Percentiles rank a stretch among this genome's conserved stretches.
Evolutionary conservation across 164 flowering plant genomes (phyloP).

Genomic region (Tinospora cordifolia): DNA sequence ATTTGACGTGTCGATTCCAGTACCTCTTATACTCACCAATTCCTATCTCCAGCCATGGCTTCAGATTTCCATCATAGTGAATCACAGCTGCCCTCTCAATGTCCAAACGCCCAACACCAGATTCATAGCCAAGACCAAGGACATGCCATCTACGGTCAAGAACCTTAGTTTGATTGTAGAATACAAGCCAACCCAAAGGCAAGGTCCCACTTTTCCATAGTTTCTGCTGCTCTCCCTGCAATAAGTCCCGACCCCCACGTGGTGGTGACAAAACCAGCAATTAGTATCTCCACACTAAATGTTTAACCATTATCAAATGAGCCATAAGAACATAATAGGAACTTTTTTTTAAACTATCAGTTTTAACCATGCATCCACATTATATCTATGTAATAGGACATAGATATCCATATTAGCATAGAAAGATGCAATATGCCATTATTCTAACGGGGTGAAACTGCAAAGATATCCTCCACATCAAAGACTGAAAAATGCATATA

Average conservation of each 20-base stretch:
- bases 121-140: constrained; percentile 73
- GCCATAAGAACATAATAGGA: too few species aligned
- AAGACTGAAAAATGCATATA: background rate
- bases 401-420: too few species aligned
- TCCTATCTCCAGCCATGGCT: constrained; percentile 93
- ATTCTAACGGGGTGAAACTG: background rate
- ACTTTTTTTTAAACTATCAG: too few species aligned
- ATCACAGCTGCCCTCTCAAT: constrained; percentile 71
- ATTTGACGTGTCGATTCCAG: constrained; percentile 60
- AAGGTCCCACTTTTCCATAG: constrained; percentile 65
- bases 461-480: background rate
- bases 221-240: constrained; percentile 60
- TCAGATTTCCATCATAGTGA: constrained; percentile 78
- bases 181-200: constrained; percentile 76
- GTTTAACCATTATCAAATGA: too few species aligned
- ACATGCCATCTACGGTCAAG: constrained; percentile 67
- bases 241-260: background rate
- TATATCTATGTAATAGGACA: background rate
- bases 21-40: constrained; percentile 52
- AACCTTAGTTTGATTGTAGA: constrained; percentile 54
- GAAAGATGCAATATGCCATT: background rate
- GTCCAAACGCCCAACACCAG: constrained; percentile 30
- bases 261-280: background rate
- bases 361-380: background rate
- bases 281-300: background rate